Conservation (phyloP, 306 rosid genomes). For the Prunus armeniaca region DNA sequence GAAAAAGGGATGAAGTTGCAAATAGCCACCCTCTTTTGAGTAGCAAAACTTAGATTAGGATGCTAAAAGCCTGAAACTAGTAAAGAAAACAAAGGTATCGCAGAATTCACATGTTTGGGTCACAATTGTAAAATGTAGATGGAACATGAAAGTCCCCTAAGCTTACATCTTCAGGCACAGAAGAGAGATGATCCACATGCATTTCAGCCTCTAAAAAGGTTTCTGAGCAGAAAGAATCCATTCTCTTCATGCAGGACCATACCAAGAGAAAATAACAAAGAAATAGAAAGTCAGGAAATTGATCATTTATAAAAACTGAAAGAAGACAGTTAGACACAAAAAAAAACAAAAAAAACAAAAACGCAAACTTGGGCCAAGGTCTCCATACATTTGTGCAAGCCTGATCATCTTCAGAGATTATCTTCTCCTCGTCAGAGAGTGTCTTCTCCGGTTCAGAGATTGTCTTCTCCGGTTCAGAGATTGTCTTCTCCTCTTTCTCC, state of each 20-base stretch:
- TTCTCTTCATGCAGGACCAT: slow-evolving; percentile 32
- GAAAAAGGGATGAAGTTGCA: not conserved
- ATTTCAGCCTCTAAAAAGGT: slow-evolving; percentile 31
- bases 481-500: slow-evolving; percentile 37
- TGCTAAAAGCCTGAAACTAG: not conserved
- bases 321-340: not conserved
- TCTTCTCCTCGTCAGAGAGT: slow-evolving; percentile 40
- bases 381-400: slow-evolving; percentile 36
- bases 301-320: not conserved
- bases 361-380: slow-evolving; percentile 6
- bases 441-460: slow-evolving; percentile 39
- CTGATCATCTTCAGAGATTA: slow-evolving; percentile 47
- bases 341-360: not conserved
- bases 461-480: slow-evolving; percentile 49
- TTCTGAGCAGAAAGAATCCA: slow-evolving; percentile 50
- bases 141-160: slow-evolving; percentile 12
- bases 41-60: not conserved
- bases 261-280: not conserved
- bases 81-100: not conserved
- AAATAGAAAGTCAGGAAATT: not conserved
- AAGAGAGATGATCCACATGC: slow-evolving; percentile 25
- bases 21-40: not conserved
- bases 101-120: not conserved
- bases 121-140: not conserved
- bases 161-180: slow-evolving; percentile 56